Evolutionary conservation across 2,329 filamentous ascomycete species (phyloP).

Genomic region (Aspergillus pseudoterreus): DNA sequence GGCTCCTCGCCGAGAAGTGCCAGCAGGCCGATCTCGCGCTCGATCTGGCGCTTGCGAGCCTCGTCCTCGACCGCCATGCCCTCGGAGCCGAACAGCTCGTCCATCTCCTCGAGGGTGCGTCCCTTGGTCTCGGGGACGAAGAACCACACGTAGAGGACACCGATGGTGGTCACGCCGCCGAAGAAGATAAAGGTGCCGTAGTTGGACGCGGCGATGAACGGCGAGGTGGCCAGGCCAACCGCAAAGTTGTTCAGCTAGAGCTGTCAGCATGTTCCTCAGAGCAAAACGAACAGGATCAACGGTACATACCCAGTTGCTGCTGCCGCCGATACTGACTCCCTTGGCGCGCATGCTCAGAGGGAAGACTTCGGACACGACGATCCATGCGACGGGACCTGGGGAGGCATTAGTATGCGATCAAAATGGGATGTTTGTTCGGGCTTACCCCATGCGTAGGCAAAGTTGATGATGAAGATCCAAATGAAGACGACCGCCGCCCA

Average conservation of each 20-base stretch:
- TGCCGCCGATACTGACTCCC: slow-evolving; percentile 30
- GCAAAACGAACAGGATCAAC: too few species aligned
- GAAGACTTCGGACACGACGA: slow-evolving; percentile 70
- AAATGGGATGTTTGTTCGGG: not conserved
- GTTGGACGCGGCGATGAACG: slow-evolving; percentile 60
- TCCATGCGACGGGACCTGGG: slow-evolving; percentile 62
- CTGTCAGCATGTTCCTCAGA: not conserved
- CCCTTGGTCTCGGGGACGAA: slow-evolving; percentile 35
- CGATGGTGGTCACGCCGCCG: slow-evolving; percentile 42
- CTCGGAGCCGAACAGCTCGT: slow-evolving; percentile 34
- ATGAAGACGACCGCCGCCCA: slow-evolving; percentile 61
- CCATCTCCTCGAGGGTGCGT: slow-evolving; percentile 38
- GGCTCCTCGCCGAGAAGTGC: slow-evolving; percentile 25
- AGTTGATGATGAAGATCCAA: slow-evolving; percentile 72
- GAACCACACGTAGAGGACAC: slow-evolving; percentile 24
- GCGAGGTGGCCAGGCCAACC: slow-evolving; percentile 66
- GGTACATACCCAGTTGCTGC: slow-evolving; percentile 31
- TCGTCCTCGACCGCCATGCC: slow-evolving; percentile 26
- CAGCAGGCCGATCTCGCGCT: slow-evolving; percentile 27
- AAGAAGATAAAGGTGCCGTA: slow-evolving; percentile 73
- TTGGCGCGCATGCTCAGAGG: slow-evolving; percentile 67
- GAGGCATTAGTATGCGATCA: not conserved
- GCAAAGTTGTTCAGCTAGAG: slow-evolving; percentile 55
- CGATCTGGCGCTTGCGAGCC: slow-evolving; percentile 24
- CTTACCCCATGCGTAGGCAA: slow-evolving; percentile 65